These are phyloP conservation scores for Medicago ruthenica DNA, from an alignment of 306 rosid genomes.

Conservation along the genomic window DNA sequence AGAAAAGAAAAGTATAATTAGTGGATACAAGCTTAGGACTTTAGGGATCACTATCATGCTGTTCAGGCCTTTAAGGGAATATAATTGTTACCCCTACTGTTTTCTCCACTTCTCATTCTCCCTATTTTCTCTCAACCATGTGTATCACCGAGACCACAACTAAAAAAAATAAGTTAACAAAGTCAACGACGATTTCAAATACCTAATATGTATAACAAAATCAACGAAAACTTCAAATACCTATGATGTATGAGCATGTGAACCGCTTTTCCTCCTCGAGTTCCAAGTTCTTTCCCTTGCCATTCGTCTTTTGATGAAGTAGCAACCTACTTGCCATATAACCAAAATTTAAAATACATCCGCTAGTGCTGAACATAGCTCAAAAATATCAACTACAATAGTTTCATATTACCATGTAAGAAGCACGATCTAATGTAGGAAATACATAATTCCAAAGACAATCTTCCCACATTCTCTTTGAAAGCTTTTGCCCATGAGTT, in stretches of 20 bases:
- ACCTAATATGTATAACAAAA: slow-evolving; percentile 71
- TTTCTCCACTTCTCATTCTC: slow-evolving; percentile 28
- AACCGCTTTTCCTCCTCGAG: slow-evolving; percentile 97
- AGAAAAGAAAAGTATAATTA: slow-evolving; percentile 17
- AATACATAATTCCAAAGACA: slow-evolving; percentile 98
- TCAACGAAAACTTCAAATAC: slow-evolving; percentile 50
- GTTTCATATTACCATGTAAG: slow-evolving; percentile 82
- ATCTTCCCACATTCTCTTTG: slow-evolving; percentile 90
- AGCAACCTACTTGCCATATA: slow-evolving; percentile 68
- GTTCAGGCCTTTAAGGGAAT: slow-evolving; percentile 22
- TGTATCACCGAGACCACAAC: slow-evolving; percentile 28
- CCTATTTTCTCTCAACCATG: slow-evolving; percentile 35
- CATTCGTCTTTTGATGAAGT: slow-evolving; percentile 97
- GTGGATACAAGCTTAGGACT: slow-evolving; percentile 3
- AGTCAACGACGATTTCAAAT: slow-evolving; percentile 34
- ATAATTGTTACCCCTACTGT: slow-evolving; percentile 17
- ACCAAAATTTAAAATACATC: slow-evolving; percentile 38
- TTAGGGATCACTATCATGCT: slow-evolving; percentile 2
- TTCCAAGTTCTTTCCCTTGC: slow-evolving; percentile 99
- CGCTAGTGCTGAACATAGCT: slow-evolving; percentile 25
- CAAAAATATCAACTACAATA: slow-evolving; percentile 36
- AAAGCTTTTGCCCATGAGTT: slow-evolving; percentile 91
- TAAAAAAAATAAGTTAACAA: slow-evolving; percentile 21
- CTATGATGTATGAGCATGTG: slow-evolving; percentile 99
- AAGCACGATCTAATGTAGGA: slow-evolving; percentile 86